These are phyloP conservation scores for Euphorbia schlechtendalii DNA, from an alignment of 441 rosid genomes.

Conservation along the genomic window DNA sequence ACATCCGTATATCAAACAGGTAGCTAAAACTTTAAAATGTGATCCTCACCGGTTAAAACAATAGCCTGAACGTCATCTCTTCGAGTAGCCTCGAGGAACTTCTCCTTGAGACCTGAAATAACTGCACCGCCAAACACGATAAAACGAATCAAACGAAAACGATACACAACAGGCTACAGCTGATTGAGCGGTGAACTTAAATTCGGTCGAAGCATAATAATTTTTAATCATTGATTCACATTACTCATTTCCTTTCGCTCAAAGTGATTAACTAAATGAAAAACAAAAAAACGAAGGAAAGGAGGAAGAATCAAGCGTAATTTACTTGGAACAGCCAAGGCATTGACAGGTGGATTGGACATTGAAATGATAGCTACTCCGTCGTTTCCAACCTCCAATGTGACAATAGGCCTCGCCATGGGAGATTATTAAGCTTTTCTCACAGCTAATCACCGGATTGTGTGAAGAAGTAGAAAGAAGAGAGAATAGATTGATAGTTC, in stretches of 20 bases:
- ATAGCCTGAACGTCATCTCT: constrained; percentile 76
- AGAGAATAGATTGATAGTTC: too few species aligned
- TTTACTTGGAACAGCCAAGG: constrained; percentile 66
- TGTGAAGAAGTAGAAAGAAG: too few species aligned
- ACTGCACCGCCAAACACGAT: constrained; percentile 35
- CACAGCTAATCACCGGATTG: not conserved
- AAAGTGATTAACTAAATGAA: not conserved
- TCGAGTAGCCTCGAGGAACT: constrained; percentile 54
- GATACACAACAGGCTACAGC: not conserved
- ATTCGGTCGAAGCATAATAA: not conserved
- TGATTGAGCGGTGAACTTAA: not conserved
- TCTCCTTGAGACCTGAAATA: constrained; percentile 62
- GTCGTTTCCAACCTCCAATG: constrained; percentile 71
- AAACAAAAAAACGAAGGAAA: not conserved
- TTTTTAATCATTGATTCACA: not conserved
- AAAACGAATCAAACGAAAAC: not conserved
- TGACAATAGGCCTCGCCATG: constrained; percentile 55
- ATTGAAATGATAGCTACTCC: constrained; percentile 87
- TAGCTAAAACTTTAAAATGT: not conserved
- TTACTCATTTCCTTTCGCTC: too few species aligned
- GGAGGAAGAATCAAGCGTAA: not conserved
- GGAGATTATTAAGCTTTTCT: not conserved
- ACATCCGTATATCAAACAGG: too few species aligned
- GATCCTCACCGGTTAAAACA: constrained; percentile 59
- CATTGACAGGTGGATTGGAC: constrained; percentile 87